Conservation (phyloP, 106 monocot species). For the Agapanthus africanus region DNA sequence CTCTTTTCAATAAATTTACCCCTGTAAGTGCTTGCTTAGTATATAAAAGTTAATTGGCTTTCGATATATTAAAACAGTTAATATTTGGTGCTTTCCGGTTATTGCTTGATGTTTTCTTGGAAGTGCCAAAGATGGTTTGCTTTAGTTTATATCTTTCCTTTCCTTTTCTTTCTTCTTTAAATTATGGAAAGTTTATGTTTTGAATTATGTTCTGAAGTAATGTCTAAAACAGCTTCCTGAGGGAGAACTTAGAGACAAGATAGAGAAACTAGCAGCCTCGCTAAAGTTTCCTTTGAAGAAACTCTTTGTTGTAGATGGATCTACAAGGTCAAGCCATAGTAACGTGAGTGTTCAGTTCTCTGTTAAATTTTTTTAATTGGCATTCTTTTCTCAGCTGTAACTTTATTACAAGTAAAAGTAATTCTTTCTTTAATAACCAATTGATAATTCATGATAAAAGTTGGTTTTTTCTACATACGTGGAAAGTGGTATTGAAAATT, state of each 20-base stretch:
- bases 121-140: background rate
- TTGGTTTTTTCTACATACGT: too few relatives aligned
- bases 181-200: background rate
- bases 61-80: background rate
- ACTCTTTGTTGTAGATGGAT: slow-evolving; percentile 97
- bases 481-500: background rate
- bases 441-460: too few relatives aligned
- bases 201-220: background rate
- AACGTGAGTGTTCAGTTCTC: slow-evolving; percentile 49
- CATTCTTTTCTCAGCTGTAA: background rate
- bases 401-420: background rate
- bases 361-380: background rate
- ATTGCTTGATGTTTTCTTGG: background rate
- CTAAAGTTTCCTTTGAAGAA: slow-evolving; percentile 94
- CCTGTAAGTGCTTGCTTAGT: slow-evolving; percentile 58
- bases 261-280: slow-evolving; percentile 79
- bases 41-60: slow-evolving; percentile 38
- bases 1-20: slow-evolving; percentile 94
- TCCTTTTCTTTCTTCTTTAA: background rate
- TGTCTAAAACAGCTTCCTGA: slow-evolving; percentile 63
- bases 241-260: slow-evolving; percentile 74
- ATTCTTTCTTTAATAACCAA: background rate
- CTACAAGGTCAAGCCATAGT: slow-evolving; percentile 95
- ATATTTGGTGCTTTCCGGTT: background rate
- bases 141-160: background rate